phyloP scores from a whole-genome alignment of 148 eudicot genomes.

The Rhododendron molle region DNA sequence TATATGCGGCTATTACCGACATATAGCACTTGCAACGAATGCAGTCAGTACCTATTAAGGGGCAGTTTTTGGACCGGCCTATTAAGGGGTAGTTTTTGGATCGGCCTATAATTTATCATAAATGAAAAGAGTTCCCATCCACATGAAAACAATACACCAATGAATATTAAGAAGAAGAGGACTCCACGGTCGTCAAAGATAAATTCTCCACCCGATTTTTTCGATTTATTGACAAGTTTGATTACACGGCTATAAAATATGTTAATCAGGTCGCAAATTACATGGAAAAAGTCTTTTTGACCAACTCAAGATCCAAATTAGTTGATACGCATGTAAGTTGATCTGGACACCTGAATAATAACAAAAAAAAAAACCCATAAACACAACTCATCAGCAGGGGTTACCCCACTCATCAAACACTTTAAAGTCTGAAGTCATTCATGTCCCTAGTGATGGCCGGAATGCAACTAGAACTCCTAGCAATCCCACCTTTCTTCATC shows the following conservation, averaged over 20 bases:
- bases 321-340: too few species aligned
- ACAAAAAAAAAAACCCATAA: background rate
- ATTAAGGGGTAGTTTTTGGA: too few species aligned
- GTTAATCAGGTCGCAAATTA: background rate
- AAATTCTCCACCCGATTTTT: background rate
- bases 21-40: too few species aligned
- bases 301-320: background rate
- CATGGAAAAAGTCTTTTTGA: background rate
- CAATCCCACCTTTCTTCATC: constrained; percentile 42
- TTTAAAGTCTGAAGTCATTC: constrained; percentile 11
- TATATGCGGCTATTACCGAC: too few species aligned
- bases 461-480: constrained; percentile 83
- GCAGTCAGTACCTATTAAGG: background rate
- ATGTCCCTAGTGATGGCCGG: constrained; percentile 57
- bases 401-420: background rate
- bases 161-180: background rate
- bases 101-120: too few species aligned
- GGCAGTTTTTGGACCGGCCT: too few species aligned
- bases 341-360: too few species aligned
- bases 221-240: background rate
- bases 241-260: background rate
- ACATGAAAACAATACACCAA: background rate
- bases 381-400: background rate
- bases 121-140: background rate
- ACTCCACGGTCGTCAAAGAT: background rate